Base-by-base conservation (phyloP, 1,284 basidiomycete genomes). In the Apiotrichum montevideense region DNA sequence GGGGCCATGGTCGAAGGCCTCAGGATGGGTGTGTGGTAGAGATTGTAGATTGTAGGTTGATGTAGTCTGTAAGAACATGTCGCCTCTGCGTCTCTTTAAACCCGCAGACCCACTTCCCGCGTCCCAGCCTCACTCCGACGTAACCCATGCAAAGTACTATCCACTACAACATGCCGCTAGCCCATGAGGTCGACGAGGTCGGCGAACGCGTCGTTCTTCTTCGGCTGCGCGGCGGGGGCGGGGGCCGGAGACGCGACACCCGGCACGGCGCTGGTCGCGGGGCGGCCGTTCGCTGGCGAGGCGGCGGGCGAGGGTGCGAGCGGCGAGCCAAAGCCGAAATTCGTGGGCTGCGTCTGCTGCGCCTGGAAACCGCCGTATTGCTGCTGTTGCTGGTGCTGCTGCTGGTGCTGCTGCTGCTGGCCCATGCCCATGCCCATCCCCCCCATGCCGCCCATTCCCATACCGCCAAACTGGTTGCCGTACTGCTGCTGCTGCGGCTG, bases 161-260 rank as follows among this genome's bases (percentile, higher is more conserved):
- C n/a, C 35, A 40, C 40, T 35, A 51, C 50, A 42, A 42, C 35
- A 32, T 37, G 21, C 42, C 46, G 32, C 35, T 64, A 73, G 40
- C 61, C 59, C 71, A 75, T 72, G 40, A 75, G 62, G 61, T 75
- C 69, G 40, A 75, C 74, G 35, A 77, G 63, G 63, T 76, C 76
- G 14, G 75, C 76, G 65, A 77, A 77, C 29, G 75, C 74, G 56
- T 77, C 76, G 54, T 72, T 71, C 66, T 74, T 72, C 63, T 65
- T 60, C 37, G 41, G 56, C 49, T 62, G 63, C 49, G 59, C 61
- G 14, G 65, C 50, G 41, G 54, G 42, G 52, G 63, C n/a, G 40
- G 41, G 21, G 52, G 56, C 43, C 8, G 35, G 6, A 7, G 48
- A 29, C 37, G 35, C 39, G n/a, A 48, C 37, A 40, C 45, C 29